Conservation (phyloP, 371 early-diverging fungal genomes). For the Syncephalastrum contaminatum region DNA sequence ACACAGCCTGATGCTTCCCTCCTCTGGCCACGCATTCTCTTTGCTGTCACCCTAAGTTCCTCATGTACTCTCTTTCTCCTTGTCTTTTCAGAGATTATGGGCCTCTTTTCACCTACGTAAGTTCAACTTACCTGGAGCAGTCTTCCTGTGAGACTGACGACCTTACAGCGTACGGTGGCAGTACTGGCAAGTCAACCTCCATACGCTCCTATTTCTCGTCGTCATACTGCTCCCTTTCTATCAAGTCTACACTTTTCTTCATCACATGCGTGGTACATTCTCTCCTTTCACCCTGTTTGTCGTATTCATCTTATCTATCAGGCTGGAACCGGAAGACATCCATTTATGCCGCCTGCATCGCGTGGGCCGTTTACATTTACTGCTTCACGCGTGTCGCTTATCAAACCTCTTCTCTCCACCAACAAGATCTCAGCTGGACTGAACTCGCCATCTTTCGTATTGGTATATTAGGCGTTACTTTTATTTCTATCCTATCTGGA, state of each 20-base stretch:
- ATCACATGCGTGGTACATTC: conserved; percentile 28
- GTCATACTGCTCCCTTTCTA: conserved; percentile 75
- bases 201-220: conserved; percentile 63
- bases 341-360: conserved; percentile 35
- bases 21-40: conserved; percentile 52
- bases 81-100: conserved; percentile 79
- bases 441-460: conserved; percentile 79
- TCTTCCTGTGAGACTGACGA: neutral
- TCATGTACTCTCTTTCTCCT: conserved; percentile 81
- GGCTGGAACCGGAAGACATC: conserved; percentile 28
- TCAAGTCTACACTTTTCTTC: conserved; percentile 68
- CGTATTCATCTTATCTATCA: conserved; percentile 1
- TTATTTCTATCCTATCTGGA: conserved; percentile 92
- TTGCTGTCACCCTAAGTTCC: conserved; percentile 75
- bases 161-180: conserved; percentile 62
- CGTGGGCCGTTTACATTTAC: conserved; percentile 68
- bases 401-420: neutral
- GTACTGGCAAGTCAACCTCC: conserved; percentile 75
- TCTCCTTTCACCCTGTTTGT: no score
- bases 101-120: conserved; percentile 68
- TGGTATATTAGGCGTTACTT: conserved; percentile 85
- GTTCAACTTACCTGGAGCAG: conserved; percentile 3
- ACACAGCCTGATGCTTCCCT: no score
- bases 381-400: conserved; percentile 54
- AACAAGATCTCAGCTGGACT: conserved; percentile 28